Evolutionary conservation across 306 rosid species (phyloP).

Genomic region (Quercus engelmannii): DNA sequence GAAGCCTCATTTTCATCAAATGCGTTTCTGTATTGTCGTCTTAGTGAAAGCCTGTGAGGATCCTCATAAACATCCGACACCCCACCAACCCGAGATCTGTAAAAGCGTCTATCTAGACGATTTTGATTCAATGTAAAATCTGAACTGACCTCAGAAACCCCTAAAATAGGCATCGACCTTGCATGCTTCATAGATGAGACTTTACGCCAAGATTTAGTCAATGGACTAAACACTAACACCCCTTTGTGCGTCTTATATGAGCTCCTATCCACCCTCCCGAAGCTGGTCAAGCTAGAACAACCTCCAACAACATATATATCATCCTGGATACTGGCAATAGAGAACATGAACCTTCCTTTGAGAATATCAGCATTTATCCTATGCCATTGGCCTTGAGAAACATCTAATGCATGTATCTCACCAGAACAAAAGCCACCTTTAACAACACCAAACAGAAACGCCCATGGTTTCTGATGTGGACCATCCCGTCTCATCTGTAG

Average conservation of each 20-base stretch:
- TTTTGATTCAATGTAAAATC: slow-evolving; percentile 60
- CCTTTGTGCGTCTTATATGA: slow-evolving; percentile 95
- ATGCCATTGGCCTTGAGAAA: slow-evolving; percentile 78
- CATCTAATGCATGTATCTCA: slow-evolving; percentile 88
- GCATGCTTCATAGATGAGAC: slow-evolving; percentile 85
- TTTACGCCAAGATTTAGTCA: slow-evolving; percentile 89
- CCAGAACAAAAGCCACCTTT: slow-evolving; percentile 93
- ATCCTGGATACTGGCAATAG: slow-evolving; percentile 75
- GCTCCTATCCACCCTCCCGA: slow-evolving; percentile 87
- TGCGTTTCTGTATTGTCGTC: slow-evolving; percentile 67
- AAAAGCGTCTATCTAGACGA: slow-evolving; percentile 77
- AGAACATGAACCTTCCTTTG: slow-evolving; percentile 89
- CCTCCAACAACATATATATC: slow-evolving; percentile 90
- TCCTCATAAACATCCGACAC: slow-evolving; percentile 94
- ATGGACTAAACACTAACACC: slow-evolving; percentile 76
- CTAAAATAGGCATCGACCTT: slow-evolving; percentile 82
- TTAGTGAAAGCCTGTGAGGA: slow-evolving; percentile 90
- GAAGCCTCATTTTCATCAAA: slow-evolving; percentile 58
- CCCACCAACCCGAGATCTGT: slow-evolving; percentile 72
- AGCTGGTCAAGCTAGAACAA: slow-evolving; percentile 87
- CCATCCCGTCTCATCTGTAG: slow-evolving; percentile 88
- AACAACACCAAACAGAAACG: slow-evolving; percentile 88
- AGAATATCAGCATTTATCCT: slow-evolving; percentile 75
- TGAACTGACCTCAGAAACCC: slow-evolving; percentile 67
- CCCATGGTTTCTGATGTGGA: slow-evolving; percentile 79